A percentile compares a stretch with the other conserved stretches of the same genome.
These are phyloP conservation scores for Rhizomucor pusillus DNA, from an alignment of 371 early-diverging fungal genomes.

Conservation along the genomic window DNA sequence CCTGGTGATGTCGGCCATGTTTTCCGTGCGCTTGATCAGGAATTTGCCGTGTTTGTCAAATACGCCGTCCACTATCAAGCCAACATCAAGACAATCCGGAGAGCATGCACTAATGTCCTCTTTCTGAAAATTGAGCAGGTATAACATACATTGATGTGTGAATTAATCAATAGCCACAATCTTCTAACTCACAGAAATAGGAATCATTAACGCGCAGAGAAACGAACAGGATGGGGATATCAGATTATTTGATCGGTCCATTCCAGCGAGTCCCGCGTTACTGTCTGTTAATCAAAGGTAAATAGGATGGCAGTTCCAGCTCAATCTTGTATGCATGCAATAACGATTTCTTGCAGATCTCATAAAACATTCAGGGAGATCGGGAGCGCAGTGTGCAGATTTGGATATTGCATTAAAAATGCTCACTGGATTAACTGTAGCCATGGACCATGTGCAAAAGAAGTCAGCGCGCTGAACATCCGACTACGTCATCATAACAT, in stretches of 20 bases:
- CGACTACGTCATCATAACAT: too few species aligned
- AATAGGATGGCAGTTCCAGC: too few species aligned
- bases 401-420: slow-evolving; percentile 23
- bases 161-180: too few species aligned
- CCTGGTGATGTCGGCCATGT: slow-evolving; percentile 21
- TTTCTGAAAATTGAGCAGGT: slow-evolving; percentile 46
- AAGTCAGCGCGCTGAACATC: too few species aligned
- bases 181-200: too few species aligned
- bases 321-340: too few species aligned
- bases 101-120: slow-evolving; percentile 37
- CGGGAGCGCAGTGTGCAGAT: slow-evolving; percentile 11
- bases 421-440: slow-evolving; percentile 28
- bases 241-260: slow-evolving; percentile 47
- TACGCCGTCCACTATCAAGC: slow-evolving; percentile 44
- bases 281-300: slow-evolving; percentile 46
- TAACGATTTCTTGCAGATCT: slow-evolving; percentile 19
- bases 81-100: slow-evolving; percentile 33
- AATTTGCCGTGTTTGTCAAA: slow-evolving; percentile 37
- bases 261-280: slow-evolving; percentile 47
- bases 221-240: slow-evolving; percentile 41
- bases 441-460: slow-evolving; percentile 34
- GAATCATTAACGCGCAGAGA: slow-evolving; percentile 35
- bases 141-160: too few species aligned
- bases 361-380: slow-evolving; percentile 30
- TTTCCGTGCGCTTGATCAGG: slow-evolving; percentile 25